These are phyloP conservation scores for Ilyonectria destructans DNA, from an alignment of 2,329 filamentous ascomycete species.

Conservation along the genomic window DNA sequence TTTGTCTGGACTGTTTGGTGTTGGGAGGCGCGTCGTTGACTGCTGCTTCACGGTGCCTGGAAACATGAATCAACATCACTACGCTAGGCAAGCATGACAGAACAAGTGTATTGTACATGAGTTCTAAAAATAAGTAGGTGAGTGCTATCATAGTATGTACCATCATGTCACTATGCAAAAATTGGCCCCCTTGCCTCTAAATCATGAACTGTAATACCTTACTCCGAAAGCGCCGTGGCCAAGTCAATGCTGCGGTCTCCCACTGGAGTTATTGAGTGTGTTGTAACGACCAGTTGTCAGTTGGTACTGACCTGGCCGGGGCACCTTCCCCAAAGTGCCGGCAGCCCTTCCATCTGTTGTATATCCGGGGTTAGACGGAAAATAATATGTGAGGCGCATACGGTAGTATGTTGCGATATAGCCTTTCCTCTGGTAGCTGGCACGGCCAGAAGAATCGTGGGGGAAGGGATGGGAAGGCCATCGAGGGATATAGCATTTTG, in stretches of 20 bases:
- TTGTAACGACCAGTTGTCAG: background rate
- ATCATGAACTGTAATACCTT: slow-evolving; percentile 24
- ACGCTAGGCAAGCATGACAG: background rate
- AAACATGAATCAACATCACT: background rate
- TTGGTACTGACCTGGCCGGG: background rate
- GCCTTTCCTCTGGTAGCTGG: background rate
- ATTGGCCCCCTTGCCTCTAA: slow-evolving; percentile 14
- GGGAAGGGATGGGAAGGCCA: slow-evolving; percentile 4
- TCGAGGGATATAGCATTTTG: background rate
- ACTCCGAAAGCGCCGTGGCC: slow-evolving; percentile 29
- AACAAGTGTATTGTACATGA: slow-evolving; percentile 12
- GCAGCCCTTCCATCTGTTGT: background rate
- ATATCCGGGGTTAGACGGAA: slow-evolving; percentile 16
- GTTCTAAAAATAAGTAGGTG: slow-evolving; percentile 10
- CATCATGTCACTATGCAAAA: slow-evolving; percentile 19
- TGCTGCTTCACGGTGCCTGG: background rate
- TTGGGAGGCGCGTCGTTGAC: background rate
- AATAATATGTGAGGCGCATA: slow-evolving; percentile 15
- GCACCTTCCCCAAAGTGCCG: background rate
- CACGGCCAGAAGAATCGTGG: slow-evolving; percentile 10
- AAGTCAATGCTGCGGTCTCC: slow-evolving; percentile 4
- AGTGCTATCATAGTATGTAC: slow-evolving; percentile 19
- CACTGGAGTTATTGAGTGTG: slow-evolving; percentile 1
- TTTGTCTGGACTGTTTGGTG: background rate
- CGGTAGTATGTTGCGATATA: slow-evolving; percentile 4